phyloP scores from a whole-genome alignment of 108 stramenopile genomes.

The Craspedostauros australis region DNA sequence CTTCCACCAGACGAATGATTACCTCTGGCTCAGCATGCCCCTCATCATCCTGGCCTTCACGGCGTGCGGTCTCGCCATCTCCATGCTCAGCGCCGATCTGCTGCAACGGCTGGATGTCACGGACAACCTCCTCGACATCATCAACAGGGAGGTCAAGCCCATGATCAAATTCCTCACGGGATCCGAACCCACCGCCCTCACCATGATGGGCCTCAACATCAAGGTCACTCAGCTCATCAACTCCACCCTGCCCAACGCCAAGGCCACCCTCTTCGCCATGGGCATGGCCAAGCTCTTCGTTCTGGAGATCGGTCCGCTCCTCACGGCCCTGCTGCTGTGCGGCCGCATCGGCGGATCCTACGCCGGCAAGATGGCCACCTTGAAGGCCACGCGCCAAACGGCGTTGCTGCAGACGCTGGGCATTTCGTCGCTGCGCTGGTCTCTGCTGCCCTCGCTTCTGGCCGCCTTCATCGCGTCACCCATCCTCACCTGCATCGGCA shows the following conservation, averaged over 20 bases:
- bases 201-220: conserved; percentile 61
- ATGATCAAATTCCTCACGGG: conserved; percentile 67
- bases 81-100: conserved; percentile 70
- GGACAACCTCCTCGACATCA: conserved; percentile 53
- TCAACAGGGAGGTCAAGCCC: conserved; percentile 62
- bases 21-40: conserved; percentile 58
- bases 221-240: conserved; percentile 59
- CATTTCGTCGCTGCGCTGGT: conserved; percentile 52
- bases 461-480: conserved; percentile 69
- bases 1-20: conserved; percentile 50
- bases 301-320: conserved; percentile 73
- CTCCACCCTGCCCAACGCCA: conserved; percentile 62
- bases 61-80: conserved; percentile 74
- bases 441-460: conserved; percentile 53
- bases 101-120: conserved; percentile 59
- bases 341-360: conserved; percentile 78
- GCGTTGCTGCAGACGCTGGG: conserved; percentile 64
- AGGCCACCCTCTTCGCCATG: conserved; percentile 66
- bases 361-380: conserved; percentile 72
- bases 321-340: conserved; percentile 67
- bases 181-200: conserved; percentile 45
- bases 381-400: conserved; percentile 75
- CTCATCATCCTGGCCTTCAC: conserved; percentile 65
- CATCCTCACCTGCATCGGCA: conserved; percentile 61
- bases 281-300: conserved; percentile 79